Evolutionary conservation across 2,329 filamentous ascomycete genomes (phyloP).

Genomic region (Cercospora nicotianae): DNA sequence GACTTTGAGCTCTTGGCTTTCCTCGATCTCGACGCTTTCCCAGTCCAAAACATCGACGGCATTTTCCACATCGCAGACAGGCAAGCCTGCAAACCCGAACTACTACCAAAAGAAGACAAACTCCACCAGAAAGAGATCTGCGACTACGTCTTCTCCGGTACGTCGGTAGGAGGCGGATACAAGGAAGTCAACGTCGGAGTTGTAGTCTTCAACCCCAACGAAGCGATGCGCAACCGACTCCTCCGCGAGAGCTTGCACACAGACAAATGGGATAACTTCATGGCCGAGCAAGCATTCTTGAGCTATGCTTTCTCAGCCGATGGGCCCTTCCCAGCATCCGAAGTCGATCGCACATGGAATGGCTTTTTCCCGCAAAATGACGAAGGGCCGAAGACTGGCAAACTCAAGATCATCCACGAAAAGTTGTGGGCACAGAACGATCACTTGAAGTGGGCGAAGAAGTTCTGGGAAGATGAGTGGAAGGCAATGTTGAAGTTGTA

Average conservation of each 20-base stretch:
- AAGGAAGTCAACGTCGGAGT: conserved; percentile 29
- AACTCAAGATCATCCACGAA: conserved; percentile 28
- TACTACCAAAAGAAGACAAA: conserved; percentile 29
- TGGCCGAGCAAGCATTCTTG: conserved; percentile 29
- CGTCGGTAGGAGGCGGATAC: conserved; percentile 15
- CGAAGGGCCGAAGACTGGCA: conserved; percentile 18
- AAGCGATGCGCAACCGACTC: conserved; percentile 26
- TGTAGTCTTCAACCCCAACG: conserved; percentile 26
- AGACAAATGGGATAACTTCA: conserved; percentile 26
- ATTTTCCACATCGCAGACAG: conserved; percentile 25
- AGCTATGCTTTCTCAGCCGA: conserved; percentile 21
- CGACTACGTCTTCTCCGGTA: conserved; percentile 26
- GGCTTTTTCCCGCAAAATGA: conserved; percentile 24
- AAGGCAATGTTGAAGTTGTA: conserved; percentile 24
- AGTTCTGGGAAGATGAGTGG: conserved; percentile 23
- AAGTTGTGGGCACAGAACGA: conserved; percentile 25
- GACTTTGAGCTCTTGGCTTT: conserved; percentile 91
- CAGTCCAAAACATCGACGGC: conserved; percentile 27
- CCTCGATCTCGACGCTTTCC: conserved; percentile 72
- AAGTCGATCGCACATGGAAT: conserved; percentile 26
- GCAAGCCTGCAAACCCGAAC: conserved; percentile 20
- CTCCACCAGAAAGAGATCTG: conserved; percentile 20
- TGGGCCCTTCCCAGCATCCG: conserved; percentile 23
- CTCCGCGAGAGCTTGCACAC: conserved; percentile 19
- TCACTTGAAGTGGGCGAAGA: conserved; percentile 19